Evolutionary conservation across 1,284 basidiomycete genomes (phyloP).

Genomic region (Jaminaea rosea): DNA sequence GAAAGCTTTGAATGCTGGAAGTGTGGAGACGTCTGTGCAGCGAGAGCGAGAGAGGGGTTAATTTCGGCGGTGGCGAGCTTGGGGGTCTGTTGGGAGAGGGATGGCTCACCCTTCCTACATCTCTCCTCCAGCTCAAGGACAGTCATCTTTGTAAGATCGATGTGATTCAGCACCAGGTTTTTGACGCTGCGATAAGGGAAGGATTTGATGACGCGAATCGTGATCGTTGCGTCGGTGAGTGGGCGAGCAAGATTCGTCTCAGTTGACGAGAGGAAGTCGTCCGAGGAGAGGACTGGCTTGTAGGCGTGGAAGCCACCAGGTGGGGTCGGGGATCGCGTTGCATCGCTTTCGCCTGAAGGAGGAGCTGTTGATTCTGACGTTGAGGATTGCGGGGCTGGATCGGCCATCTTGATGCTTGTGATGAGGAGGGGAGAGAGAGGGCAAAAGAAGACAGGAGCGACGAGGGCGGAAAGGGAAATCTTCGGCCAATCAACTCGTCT

Average conservation of each 20-base stretch:
- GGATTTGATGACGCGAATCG: constrained; percentile 88
- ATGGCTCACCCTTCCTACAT: constrained; percentile 60
- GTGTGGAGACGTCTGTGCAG: constrained; percentile 17
- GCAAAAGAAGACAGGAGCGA: too few species aligned
- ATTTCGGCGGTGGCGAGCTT: too few species aligned
- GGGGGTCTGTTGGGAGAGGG: too few species aligned
- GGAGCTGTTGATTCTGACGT: too few species aligned
- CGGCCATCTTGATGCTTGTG: too few species aligned
- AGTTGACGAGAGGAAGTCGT: constrained; percentile 45
- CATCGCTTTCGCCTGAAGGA: too few species aligned
- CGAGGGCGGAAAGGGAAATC: too few species aligned
- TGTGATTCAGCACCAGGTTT: constrained; percentile 68
- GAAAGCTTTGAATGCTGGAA: constrained; percentile 32
- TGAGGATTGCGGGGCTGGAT: too few species aligned
- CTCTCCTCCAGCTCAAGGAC: constrained; percentile 67
- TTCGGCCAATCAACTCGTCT: too few species aligned
- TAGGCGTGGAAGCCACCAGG: constrained; percentile 8
- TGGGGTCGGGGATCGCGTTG: too few species aligned
- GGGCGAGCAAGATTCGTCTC: constrained; percentile 63
- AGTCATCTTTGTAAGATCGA: constrained; percentile 71
- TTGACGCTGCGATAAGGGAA: constrained; percentile 87
- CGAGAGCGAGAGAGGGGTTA: neutral
- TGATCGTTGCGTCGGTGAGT: constrained; percentile 66
- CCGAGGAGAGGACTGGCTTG: neutral
- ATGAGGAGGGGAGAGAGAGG: too few species aligned